Evolutionary conservation across 305 asterid species (phyloP), one percentile per base, ranked within the genome.

Genomic region (Petunia hybrid): DNA sequence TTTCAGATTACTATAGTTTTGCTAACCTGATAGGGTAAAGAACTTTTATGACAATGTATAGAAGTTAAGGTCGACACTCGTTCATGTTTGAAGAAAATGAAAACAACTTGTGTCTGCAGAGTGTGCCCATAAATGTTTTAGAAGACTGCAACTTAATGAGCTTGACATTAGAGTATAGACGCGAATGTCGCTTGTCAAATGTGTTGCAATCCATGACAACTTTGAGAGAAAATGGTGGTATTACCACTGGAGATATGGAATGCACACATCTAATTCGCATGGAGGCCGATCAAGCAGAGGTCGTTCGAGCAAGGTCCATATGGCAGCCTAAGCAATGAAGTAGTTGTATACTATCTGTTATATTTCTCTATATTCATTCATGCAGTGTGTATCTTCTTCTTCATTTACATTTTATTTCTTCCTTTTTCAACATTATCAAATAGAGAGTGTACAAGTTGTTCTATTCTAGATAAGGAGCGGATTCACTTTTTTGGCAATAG

Each of bases 221-320:
- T 79, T 83, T 86, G 51, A 85, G 82, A 82, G 82, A 55, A 3
- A 66, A 80, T 5, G 80, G 66, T 56, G 78, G 40, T 13, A 4
- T 73, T 56, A 39, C 4, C 82, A 70, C 45, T 2, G 78, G 84
- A 41, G 81, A 79, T 78, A 76, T 87, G 63, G 86, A 86, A 82
- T 90, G 95, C 86, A 91, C 94, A 1, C 94, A 91, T 85, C 83
- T 93, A 91, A 93, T 93, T 41, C 94, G 97, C 4, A 91, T 93
- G 95, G 94, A 91, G 84, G 88, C 79, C 9, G 93, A 88, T 81
- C 84, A 87, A 5, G 92, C 89, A 5, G 97, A 91, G 81, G 90
- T 93, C 1, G 92, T 93, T 70, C 88, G 95, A 73, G 97, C 97
- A 22, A 90, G 97, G 87, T 84, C 97, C 14, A 79, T 88, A 63